Evolutionary conservation across 2,329 filamentous ascomycete genomes (phyloP).

Genomic region (Thermochaetoides dissita): DNA sequence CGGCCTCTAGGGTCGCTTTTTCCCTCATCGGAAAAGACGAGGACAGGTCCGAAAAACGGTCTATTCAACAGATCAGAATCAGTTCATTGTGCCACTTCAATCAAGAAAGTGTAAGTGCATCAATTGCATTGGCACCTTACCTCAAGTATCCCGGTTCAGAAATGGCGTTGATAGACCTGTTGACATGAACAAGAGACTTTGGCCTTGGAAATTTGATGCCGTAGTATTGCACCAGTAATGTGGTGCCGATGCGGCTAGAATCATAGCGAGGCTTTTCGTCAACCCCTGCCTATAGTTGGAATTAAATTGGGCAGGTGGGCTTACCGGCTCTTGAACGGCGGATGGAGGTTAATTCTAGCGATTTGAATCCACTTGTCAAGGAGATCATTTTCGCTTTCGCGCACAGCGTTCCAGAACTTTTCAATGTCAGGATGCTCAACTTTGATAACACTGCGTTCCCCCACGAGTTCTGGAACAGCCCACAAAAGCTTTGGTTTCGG

Average conservation of each 20-base stretch:
- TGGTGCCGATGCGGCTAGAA: conserved; percentile 1
- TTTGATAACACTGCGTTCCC: background rate
- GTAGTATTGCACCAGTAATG: background rate
- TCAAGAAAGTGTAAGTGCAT: no score
- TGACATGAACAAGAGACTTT: background rate
- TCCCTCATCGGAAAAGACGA: conserved; percentile 1
- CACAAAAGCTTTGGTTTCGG: conserved; percentile 4
- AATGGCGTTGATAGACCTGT: conserved; percentile 5
- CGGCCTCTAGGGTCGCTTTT: background rate
- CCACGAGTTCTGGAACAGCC: background rate
- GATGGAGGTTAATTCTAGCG: background rate
- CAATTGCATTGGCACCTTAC: background rate
- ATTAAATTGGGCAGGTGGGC: background rate
- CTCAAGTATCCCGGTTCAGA: conserved; percentile 2
- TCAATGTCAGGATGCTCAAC: background rate
- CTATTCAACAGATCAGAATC: background rate
- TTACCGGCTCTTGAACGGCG: background rate
- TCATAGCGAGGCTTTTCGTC: background rate
- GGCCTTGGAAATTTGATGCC: background rate
- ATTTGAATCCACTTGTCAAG: no score
- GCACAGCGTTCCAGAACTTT: background rate
- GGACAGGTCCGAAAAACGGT: conserved; percentile 1
- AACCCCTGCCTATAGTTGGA: background rate
- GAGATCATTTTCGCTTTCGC: no score
- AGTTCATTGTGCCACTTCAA: background rate